Percentiles rank a stretch among this genome's conserved stretches.
Evolutionary conservation across 2,329 filamentous ascomycete species (phyloP).

Genomic region (Fusarium bulbicola): DNA sequence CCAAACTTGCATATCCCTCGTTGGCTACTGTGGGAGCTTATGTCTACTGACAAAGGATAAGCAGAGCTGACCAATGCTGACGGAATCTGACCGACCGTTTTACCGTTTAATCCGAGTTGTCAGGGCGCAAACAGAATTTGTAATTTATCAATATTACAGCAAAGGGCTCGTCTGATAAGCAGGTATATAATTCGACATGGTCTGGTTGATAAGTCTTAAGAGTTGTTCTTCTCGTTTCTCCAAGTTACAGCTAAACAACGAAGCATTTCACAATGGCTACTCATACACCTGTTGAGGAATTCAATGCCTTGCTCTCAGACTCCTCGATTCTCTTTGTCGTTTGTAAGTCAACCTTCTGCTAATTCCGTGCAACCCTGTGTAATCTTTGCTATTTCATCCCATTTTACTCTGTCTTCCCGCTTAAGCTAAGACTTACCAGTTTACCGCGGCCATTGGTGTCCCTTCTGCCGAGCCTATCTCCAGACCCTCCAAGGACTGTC

Average conservation of each 20-base stretch:
- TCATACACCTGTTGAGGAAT: not conserved
- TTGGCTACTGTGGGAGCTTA: not conserved
- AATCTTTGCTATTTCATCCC: fast-evolving
- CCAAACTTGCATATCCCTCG: no score
- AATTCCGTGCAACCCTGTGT: fast-evolving
- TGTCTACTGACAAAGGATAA: not conserved
- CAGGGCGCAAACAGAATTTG: not conserved
- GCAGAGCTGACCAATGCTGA: not conserved
- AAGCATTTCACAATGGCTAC: not conserved
- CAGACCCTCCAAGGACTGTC: not conserved
- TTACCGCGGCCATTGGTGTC: not conserved
- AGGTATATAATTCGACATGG: not conserved
- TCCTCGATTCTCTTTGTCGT: not conserved
- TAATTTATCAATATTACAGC: not conserved
- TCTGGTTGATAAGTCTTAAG: not conserved
- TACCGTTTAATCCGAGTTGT: not conserved
- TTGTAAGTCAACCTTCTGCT: not conserved
- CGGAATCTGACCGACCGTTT: not conserved
- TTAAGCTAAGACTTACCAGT: not conserved
- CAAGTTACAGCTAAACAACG: not conserved
- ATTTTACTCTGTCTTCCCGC: fast-evolving
- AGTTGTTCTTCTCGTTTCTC: not conserved
- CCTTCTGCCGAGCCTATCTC: not conserved
- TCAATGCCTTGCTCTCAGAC: not conserved
- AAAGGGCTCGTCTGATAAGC: not conserved